A percentile compares a stretch with the other conserved stretches of the same genome.
phyloP scores from a whole-genome alignment of 257 asterid species.

The Solanum virginianum region DNA sequence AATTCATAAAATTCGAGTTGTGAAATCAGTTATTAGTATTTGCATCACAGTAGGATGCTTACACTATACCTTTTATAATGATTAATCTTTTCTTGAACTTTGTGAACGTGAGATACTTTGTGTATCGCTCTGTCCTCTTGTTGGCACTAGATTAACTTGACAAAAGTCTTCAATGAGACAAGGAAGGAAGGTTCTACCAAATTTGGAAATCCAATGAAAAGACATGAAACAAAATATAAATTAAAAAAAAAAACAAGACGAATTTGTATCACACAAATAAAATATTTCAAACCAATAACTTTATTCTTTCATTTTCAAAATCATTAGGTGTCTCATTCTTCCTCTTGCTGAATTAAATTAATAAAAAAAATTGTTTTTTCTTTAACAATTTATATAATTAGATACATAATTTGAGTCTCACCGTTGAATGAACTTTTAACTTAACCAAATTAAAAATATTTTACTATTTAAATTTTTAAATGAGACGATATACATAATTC shows the following conservation, averaged over 20 bases:
- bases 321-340: not conserved
- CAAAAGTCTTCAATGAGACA: not conserved
- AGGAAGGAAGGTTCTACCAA: not conserved
- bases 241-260: not conserved
- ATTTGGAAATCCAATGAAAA: not conserved
- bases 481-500: not conserved
- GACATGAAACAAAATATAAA: not conserved
- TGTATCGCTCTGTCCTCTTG: not conserved
- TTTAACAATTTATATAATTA: not conserved
- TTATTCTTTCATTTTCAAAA: not conserved
- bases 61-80: no score
- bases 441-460: not conserved
- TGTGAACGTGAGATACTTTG: not conserved
- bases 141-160: not conserved
- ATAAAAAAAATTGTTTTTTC: not conserved
- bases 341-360: not conserved
- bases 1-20: no score
- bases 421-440: no score
- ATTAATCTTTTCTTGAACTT: not conserved
- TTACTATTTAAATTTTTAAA: not conserved
- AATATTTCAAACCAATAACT: not conserved
- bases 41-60: no score
- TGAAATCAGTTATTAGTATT: no score
- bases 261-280: not conserved
- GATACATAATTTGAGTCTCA: not conserved